phyloP scores from a whole-genome alignment of 1,284 basidiomycete genomes.

The Malassezia arunalokei region DNA sequence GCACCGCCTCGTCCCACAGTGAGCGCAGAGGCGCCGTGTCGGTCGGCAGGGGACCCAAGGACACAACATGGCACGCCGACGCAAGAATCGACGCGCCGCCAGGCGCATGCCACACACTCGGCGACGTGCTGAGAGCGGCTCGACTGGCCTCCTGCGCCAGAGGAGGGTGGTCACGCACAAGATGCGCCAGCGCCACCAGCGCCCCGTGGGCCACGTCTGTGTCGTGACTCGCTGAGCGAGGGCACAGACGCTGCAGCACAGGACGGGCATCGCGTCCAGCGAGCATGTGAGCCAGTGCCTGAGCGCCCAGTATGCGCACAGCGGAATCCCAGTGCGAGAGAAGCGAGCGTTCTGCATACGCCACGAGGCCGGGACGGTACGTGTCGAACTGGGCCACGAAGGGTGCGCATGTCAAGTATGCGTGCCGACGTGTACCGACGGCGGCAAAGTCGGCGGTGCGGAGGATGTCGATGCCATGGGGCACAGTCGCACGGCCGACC shows the following conservation, averaged over 20 bases:
- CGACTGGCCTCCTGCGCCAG: background rate
- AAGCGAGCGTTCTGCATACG: slow-evolving; percentile 64
- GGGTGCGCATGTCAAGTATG: slow-evolving; percentile 70
- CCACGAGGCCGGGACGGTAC: slow-evolving; percentile 54
- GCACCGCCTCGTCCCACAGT: slow-evolving; percentile 50
- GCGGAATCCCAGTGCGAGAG: slow-evolving; percentile 77
- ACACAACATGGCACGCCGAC: slow-evolving; percentile 63
- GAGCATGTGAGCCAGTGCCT: slow-evolving; percentile 51
- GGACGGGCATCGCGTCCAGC: slow-evolving; percentile 55
- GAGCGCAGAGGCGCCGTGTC: too few relatives aligned
- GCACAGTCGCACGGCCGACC: slow-evolving; percentile 74
- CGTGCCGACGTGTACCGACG: slow-evolving; percentile 69
- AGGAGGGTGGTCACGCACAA: background rate
- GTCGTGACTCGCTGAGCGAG: slow-evolving; percentile 37
- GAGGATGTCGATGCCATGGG: slow-evolving; percentile 84
- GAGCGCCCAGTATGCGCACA: slow-evolving; percentile 69
- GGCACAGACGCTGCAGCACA: background rate
- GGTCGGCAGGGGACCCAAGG: slow-evolving; percentile 37
- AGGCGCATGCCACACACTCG: slow-evolving; percentile 51
- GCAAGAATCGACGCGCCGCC: slow-evolving; percentile 64
- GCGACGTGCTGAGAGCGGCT: background rate
- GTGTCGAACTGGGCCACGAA: slow-evolving; percentile 65
- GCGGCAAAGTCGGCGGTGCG: slow-evolving; percentile 87
- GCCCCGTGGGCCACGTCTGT: slow-evolving; percentile 7
- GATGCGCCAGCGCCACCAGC: background rate